Evolutionary conservation across 441 rosid species (phyloP).

Genomic region (Populus hybrid): DNA sequence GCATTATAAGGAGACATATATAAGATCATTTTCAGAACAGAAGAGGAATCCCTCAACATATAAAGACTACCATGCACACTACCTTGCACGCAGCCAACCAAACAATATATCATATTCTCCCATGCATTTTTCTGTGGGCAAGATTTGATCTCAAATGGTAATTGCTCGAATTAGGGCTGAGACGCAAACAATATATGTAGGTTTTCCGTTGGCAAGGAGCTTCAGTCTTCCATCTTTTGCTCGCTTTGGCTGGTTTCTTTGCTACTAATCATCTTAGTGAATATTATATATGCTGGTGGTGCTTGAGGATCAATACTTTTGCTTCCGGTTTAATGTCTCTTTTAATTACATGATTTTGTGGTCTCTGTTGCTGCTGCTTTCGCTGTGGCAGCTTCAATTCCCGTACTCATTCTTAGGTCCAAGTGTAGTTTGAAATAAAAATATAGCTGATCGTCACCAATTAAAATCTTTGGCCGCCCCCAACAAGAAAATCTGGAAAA

Average conservation of each 20-base stretch:
- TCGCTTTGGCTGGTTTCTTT: too few species aligned
- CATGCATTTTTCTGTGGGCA: not conserved
- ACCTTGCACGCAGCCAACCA: not conserved
- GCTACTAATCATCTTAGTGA: not conserved
- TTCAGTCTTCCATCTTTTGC: too few species aligned
- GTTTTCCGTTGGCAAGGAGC: not conserved
- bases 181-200: too few species aligned
- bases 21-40: too few species aligned
- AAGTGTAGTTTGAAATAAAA: not conserved
- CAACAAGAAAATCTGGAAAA: not conserved
- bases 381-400: too few species aligned
- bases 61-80: not conserved
- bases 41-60: not conserved
- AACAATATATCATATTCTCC: not conserved
- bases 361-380: too few species aligned
- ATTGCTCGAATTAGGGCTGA: not conserved
- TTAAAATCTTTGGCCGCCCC: not conserved
- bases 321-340: too few species aligned
- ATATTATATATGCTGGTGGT: too few species aligned
- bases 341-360: too few species aligned
- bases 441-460: not conserved
- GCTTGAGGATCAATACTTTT: too few species aligned
- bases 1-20: too few species aligned
- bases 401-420: not conserved
- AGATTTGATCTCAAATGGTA: not conserved